These are phyloP conservation scores for Penicillium desertorum DNA, from an alignment of 495 filamentous ascomycete species.

Conservation along the genomic window DNA sequence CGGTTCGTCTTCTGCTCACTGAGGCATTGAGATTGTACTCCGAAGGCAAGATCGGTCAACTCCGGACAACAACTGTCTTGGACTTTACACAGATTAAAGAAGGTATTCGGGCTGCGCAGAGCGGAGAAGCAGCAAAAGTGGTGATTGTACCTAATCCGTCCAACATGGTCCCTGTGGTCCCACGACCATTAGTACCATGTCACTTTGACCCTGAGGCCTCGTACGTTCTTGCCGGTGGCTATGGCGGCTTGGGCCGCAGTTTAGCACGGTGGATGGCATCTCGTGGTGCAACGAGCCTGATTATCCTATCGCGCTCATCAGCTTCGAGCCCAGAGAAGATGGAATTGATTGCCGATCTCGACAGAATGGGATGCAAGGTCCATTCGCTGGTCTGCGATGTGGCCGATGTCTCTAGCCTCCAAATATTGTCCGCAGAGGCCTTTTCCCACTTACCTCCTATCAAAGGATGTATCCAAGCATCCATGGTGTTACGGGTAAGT, in stretches of 20 bases:
- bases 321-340: conserved; percentile 8
- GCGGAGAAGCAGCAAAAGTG: conserved; percentile 5
- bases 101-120: not conserved
- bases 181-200: conserved; percentile 16
- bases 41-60: conserved; percentile 10
- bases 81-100: conserved; percentile 17
- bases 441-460: conserved; percentile 29
- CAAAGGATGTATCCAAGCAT: conserved; percentile 41
- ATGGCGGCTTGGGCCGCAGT: conserved; percentile 43
- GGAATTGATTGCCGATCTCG: conserved; percentile 18
- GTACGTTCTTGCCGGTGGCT: conserved; percentile 38
- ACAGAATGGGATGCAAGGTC: conserved; percentile 18
- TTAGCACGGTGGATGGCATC: conserved; percentile 41
- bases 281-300: conserved; percentile 29
- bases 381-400: conserved; percentile 23
- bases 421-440: conserved; percentile 11
- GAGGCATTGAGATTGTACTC: conserved; percentile 11
- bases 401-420: conserved; percentile 21
- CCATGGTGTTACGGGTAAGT: conserved; percentile 41
- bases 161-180: conserved; percentile 19
- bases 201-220: conserved; percentile 21
- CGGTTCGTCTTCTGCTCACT: conserved; percentile 5
- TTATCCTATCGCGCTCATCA: conserved; percentile 30
- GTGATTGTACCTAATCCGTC: conserved; percentile 15
- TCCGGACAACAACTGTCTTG: conserved; percentile 5